These are phyloP conservation scores for Xylaria sp. DNA, from an alignment of 2,329 filamentous ascomycete species.

Conservation along the genomic window DNA sequence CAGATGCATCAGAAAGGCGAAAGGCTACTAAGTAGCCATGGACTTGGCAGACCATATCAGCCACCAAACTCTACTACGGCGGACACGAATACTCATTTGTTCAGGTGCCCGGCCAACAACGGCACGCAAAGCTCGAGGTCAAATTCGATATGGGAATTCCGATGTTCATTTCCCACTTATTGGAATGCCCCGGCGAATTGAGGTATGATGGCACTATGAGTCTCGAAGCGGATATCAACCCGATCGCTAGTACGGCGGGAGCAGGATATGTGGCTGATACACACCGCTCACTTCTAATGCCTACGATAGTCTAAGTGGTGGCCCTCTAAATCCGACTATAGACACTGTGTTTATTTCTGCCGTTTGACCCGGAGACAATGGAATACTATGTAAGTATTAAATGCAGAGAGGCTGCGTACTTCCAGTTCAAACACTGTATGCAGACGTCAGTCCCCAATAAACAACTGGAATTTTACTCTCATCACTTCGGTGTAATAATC, in stretches of 20 bases:
- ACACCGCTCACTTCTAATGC: constrained; percentile 28
- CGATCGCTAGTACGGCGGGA: constrained; percentile 21
- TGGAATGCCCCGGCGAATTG: constrained; percentile 22
- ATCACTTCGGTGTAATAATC: neutral
- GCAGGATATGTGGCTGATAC: constrained; percentile 37
- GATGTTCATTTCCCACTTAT: constrained; percentile 20
- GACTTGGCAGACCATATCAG: constrained; percentile 5
- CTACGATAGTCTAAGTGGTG: constrained; percentile 13
- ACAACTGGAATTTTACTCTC: neutral
- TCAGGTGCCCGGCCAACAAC: constrained; percentile 1
- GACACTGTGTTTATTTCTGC: constrained; percentile 35
- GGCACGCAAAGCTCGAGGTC: neutral
- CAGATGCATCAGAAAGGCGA: neutral
- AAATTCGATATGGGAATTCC: constrained; percentile 7
- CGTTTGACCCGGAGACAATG: constrained; percentile 30
- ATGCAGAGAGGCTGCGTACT: constrained; percentile 16
- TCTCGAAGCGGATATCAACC: constrained; percentile 16
- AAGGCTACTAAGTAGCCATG: neutral
- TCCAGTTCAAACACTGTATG: constrained; percentile 20
- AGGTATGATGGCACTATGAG: constrained; percentile 23
- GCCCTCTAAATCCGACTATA: constrained; percentile 6
- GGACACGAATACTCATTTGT: neutral
- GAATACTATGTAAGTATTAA: constrained; percentile 8
- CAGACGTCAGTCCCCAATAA: neutral
- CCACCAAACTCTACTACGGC: constrained; percentile 9